These are phyloP conservation scores for Amauroascus niger DNA, from an alignment of 2,329 filamentous ascomycete species.

Conservation along the genomic window DNA sequence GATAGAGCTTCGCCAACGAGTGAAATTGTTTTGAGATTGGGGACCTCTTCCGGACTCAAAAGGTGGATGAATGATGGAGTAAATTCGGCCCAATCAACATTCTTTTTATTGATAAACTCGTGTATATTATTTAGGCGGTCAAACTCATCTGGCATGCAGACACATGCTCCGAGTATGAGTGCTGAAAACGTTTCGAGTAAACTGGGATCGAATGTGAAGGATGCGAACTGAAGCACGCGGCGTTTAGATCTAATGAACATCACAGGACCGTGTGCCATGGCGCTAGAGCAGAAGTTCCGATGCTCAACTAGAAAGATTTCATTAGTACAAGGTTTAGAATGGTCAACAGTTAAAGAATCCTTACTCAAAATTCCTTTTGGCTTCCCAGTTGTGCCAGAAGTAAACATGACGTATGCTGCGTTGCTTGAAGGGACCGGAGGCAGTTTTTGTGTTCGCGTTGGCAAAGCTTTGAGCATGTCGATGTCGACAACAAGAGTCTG, in stretches of 20 bases:
- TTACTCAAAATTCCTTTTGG: conserved; percentile 52
- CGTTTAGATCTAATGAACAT: conserved; percentile 38
- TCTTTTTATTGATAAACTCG: conserved; percentile 39
- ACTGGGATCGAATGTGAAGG: conserved; percentile 42
- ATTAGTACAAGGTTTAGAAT: neutral
- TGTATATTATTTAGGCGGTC: conserved; percentile 44
- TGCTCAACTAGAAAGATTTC: conserved; percentile 39
- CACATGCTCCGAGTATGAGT: conserved; percentile 45
- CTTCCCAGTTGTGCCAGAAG: conserved; percentile 42
- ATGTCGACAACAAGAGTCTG: conserved; percentile 11
- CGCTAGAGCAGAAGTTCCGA: conserved; percentile 45
- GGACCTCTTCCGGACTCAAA: conserved; percentile 31
- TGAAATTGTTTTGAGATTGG: conserved; percentile 28
- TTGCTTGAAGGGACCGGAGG: conserved; percentile 13
- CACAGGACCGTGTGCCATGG: conserved; percentile 42
- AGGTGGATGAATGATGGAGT: conserved; percentile 46
- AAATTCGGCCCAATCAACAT: conserved; percentile 45
- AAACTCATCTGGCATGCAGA: conserved; percentile 47
- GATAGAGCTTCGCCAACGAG: conserved; percentile 21
- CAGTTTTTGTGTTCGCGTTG: conserved; percentile 7
- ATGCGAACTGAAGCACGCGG: conserved; percentile 47
- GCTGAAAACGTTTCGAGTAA: conserved; percentile 44
- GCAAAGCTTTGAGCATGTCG: conserved; percentile 13
- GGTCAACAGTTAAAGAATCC: conserved; percentile 22
- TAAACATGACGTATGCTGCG: conserved; percentile 47